These are phyloP conservation scores for Fusarium tupiense DNA, from an alignment of 2,329 filamentous ascomycete genomes.

Conservation along the genomic window DNA sequence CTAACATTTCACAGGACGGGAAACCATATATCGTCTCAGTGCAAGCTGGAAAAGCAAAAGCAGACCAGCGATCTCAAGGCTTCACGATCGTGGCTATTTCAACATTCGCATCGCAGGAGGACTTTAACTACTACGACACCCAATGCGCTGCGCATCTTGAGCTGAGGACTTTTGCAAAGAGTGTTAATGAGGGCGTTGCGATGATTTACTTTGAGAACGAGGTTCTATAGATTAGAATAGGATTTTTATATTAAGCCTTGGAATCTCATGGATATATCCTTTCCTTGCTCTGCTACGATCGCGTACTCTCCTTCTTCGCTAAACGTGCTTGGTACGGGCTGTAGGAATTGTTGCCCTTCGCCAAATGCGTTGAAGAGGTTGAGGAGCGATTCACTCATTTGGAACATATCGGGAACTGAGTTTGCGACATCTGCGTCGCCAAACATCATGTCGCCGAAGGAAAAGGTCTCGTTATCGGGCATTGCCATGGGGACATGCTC, in stretches of 20 bases:
- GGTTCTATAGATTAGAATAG: neutral
- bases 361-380: conserved; percentile 50
- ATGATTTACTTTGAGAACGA: conserved; percentile 62
- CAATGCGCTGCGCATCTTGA: conserved; percentile 48
- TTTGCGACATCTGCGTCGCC: conserved; percentile 16
- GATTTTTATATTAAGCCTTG: conserved; percentile 43
- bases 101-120: conserved; percentile 64
- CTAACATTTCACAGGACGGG: conserved; percentile 57
- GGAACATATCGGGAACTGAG: conserved; percentile 46
- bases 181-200: conserved; percentile 51
- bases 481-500: neutral
- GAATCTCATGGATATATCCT: conserved; percentile 47
- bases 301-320: conserved; percentile 22
- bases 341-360: conserved; percentile 41
- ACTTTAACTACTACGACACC: conserved; percentile 71
- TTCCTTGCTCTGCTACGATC: conserved; percentile 25
- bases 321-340: conserved; percentile 17
- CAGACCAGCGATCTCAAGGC: conserved; percentile 66
- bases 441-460: conserved; percentile 22
- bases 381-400: conserved; percentile 48
- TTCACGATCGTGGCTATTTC: conserved; percentile 67
- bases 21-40: conserved; percentile 68
- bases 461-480: neutral
- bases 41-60: conserved; percentile 58
- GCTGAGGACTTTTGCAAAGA: conserved; percentile 46